A percentile compares a stretch with the other conserved stretches of the same genome.
These are phyloP conservation scores for Persicaria maculosa DNA, from an alignment of 148 eudicot species.

Conservation along the genomic window DNA sequence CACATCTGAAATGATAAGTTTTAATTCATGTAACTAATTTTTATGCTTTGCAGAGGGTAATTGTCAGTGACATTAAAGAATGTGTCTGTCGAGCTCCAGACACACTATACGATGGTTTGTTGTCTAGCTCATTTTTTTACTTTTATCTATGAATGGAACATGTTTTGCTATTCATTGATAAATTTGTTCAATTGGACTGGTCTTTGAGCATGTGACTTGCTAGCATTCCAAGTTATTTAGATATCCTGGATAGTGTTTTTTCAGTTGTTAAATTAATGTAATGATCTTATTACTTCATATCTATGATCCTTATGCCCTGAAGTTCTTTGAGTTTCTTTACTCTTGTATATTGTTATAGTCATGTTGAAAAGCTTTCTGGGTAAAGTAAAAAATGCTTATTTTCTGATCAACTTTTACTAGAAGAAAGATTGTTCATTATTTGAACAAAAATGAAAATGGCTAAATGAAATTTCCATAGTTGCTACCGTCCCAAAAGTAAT, in stretches of 20 bases:
- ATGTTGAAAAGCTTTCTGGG: background rate
- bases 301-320: background rate
- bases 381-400: background rate
- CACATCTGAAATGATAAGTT: background rate
- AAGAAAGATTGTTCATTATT: background rate
- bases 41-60: slow-evolving; percentile 54
- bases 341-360: background rate
- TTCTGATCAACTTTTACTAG: background rate
- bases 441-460: background rate
- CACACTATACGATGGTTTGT: slow-evolving; percentile 90
- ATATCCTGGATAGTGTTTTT: background rate
- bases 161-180: background rate
- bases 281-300: background rate
- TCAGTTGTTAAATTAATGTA: background rate
- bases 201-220: background rate
- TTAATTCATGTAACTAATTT: background rate
- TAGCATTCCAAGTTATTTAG: background rate
- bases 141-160: background rate
- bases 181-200: background rate
- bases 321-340: background rate
- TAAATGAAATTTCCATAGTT: background rate
- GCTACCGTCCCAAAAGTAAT: background rate
- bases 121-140: background rate
- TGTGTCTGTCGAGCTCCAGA: slow-evolving; percentile 98
- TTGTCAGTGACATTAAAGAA: slow-evolving; percentile 93